Evolutionary conservation across 441 rosid genomes (phyloP).

Genomic region (California macrophylla): DNA sequence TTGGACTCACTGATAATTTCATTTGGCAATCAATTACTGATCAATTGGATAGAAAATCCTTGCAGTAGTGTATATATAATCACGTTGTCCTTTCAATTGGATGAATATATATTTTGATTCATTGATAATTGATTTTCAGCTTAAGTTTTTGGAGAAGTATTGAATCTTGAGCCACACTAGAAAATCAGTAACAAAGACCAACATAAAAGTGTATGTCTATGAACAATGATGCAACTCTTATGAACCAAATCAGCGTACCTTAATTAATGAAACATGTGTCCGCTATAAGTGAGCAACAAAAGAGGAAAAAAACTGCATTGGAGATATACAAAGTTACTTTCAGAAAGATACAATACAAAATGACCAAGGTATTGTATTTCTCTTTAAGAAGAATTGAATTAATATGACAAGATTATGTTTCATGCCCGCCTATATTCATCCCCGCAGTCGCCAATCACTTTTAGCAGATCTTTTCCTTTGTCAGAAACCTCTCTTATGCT

Average conservation of each 20-base stretch:
- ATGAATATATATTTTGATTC: neutral
- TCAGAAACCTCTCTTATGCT: conserved; percentile 32
- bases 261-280: neutral
- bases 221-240: neutral
- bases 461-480: conserved; percentile 60
- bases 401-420: neutral
- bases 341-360: neutral
- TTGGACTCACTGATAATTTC: neutral
- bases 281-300: neutral
- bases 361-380: neutral
- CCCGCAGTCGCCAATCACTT: conserved; percentile 89
- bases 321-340: neutral
- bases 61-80: neutral
- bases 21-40: neutral
- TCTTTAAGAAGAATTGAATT: neutral
- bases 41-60: neutral
- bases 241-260: neutral
- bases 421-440: conserved; percentile 59
- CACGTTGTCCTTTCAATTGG: too few species aligned
- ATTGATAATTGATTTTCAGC: neutral
- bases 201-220: neutral
- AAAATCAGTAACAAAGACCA: too few species aligned
- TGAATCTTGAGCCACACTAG: too few species aligned
- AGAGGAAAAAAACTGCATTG: neutral
- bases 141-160: too few species aligned